phyloP scores from a whole-genome alignment of 2,329 filamentous ascomycete species.

The Teratosphaeria pseudoeucalypti region DNA sequence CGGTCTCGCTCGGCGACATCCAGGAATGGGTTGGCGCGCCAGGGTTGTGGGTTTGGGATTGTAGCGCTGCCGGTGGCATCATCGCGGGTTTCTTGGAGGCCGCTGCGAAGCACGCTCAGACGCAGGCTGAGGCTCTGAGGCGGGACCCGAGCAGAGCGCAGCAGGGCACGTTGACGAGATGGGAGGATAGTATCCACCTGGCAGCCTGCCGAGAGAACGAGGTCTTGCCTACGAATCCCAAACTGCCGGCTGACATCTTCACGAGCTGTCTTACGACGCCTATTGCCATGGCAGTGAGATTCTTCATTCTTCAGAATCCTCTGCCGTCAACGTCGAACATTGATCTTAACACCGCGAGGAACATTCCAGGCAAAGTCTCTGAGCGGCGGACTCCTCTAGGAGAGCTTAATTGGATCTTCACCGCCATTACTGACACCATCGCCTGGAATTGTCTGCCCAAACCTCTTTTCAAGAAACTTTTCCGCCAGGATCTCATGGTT shows the following conservation, averaged over 20 bases:
- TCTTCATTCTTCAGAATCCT: slow-evolving; percentile 91
- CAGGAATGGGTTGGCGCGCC: slow-evolving; percentile 94
- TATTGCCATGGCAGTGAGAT: slow-evolving; percentile 93
- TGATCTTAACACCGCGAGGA: slow-evolving; percentile 71
- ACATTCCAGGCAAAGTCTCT: slow-evolving; percentile 81
- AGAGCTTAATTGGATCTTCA: slow-evolving; percentile 99
- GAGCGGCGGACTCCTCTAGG: slow-evolving; percentile 88
- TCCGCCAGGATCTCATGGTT: slow-evolving; percentile 97
- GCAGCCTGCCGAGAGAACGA: slow-evolving; percentile 86
- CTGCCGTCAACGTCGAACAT: slow-evolving; percentile 48
- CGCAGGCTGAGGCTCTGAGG: slow-evolving; percentile 63
- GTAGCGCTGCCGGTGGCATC: slow-evolving; percentile 91
- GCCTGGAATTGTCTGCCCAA: slow-evolving; percentile 93
- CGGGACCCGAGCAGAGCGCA: slow-evolving; percentile 50
- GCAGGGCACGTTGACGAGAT: slow-evolving; percentile 40
- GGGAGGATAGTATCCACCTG: slow-evolving; percentile 82
- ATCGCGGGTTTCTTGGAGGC: slow-evolving; percentile 90
- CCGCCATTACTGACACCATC: slow-evolving; percentile 96
- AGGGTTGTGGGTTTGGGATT: slow-evolving; percentile 95
- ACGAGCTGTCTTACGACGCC: slow-evolving; percentile 92
- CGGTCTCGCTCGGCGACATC: slow-evolving; percentile 86
- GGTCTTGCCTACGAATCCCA: slow-evolving; percentile 86
- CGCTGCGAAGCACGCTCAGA: slow-evolving; percentile 86
- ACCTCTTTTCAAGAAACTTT: slow-evolving; percentile 89
- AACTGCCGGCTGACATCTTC: slow-evolving; percentile 87